phyloP scores from a whole-genome alignment of 306 rosid species.

The Arachis hypogaea region DNA sequence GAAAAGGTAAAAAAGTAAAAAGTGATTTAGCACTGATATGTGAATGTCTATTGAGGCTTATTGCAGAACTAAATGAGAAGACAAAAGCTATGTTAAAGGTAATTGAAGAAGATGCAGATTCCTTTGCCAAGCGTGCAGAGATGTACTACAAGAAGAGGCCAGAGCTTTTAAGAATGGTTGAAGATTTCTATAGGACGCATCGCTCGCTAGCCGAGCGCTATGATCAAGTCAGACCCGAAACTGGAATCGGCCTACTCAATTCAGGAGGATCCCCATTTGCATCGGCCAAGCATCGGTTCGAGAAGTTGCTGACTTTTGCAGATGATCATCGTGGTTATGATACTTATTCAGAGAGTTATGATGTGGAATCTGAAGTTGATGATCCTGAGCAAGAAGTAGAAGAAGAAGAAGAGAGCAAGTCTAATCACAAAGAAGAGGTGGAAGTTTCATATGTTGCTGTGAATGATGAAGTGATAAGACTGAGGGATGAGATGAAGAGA shows the following conservation, averaged over 20 bases:
- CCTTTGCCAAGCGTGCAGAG: conserved; percentile 92
- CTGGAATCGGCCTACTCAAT: conserved; percentile 54
- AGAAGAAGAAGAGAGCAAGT: conserved; percentile 40
- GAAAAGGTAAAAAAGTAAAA: background rate
- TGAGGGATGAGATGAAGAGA: conserved; percentile 61
- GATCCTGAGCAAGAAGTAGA: conserved; percentile 57
- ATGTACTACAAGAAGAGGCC: conserved; percentile 91
- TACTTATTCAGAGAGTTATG: conserved; percentile 57
- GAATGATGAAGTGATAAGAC: conserved; percentile 49
- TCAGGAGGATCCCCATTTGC: conserved; percentile 64
- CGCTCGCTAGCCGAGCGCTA: conserved; percentile 76
- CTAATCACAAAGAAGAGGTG: conserved; percentile 33
- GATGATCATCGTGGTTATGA: conserved; percentile 52
- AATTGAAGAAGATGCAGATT: conserved; percentile 84
- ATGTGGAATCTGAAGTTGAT: conserved; percentile 77
- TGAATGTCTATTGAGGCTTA: conserved; percentile 23
- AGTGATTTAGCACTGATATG: background rate
- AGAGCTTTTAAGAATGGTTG: conserved; percentile 74
- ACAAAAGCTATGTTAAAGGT: conserved; percentile 68
- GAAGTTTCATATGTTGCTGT: conserved; percentile 16
- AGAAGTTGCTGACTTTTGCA: conserved; percentile 41
- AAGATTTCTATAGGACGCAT: conserved; percentile 80
- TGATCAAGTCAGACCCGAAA: conserved; percentile 71
- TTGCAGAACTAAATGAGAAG: conserved; percentile 69
- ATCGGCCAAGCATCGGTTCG: conserved; percentile 49